Evolutionary conservation across 2,329 filamentous ascomycete genomes (phyloP), one percentile per base, ranked within the genome.

Genomic region (Herpotrichia juniperi): DNA sequence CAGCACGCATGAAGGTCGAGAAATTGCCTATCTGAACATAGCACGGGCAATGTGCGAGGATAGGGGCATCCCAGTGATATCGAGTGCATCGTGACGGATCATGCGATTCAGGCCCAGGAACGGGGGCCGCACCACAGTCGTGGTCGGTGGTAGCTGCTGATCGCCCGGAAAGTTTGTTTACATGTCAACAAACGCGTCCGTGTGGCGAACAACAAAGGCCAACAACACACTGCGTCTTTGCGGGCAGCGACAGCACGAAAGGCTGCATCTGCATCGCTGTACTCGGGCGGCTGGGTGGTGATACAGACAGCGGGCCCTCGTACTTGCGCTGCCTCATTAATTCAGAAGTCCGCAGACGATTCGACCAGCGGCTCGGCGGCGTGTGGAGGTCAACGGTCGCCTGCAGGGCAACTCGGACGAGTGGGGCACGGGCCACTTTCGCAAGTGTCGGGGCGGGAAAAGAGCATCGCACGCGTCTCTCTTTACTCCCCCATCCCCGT

Each of bases 1-100:
- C n/a, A n/a, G n/a, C n/a, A 57, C 50, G 57, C 59, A 62, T 62
- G 51, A 60, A 26, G n/a, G 24, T 26, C 16, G 51, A 44, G 50
- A 61, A 51, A 61, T 63, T 61, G 59, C 42, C 56, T 56, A 57
- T 57, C 49, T 49, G 40, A 43, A 39, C 37, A 21, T 44, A 24
- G 46, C 39, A 22, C 19, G 50, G 43, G 46, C 24, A 34, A 11
- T 30, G 22, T 19, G 34, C 12, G 4, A 32, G 30, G 42, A 47
- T 44, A 50, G 49, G 53, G 45, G 21, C 31, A 50, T 50, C 53
- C 53, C 28, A 21, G 53, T 19, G 46, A 37, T 26, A 37, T 22
- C 19, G 6, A 11, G 37, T 17, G 31, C 24, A 48, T 28, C 43
- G 50, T 45, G 48, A 30, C 22, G 40, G 22, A 16, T n/a, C 12